Percentiles rank a stretch among this genome's conserved stretches.
These are phyloP conservation scores for Penicillium silybi DNA, from an alignment of 495 filamentous ascomycete genomes.

Conservation along the genomic window DNA sequence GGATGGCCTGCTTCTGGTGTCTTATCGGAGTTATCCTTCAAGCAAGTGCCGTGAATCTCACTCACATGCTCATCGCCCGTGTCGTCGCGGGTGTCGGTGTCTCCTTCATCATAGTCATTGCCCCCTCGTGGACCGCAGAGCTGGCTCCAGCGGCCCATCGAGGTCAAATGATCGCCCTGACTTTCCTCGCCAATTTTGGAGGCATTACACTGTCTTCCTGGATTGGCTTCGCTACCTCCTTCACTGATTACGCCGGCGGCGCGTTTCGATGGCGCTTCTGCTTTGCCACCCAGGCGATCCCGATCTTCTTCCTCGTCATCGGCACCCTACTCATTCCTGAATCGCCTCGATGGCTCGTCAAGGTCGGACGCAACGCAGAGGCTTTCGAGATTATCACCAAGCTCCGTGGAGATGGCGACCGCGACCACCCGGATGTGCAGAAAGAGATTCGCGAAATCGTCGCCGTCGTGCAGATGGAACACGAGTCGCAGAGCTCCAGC, in stretches of 20 bases:
- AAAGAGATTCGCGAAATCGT: slow-evolving; percentile 27
- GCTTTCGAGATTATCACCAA: slow-evolving; percentile 48
- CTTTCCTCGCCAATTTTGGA: slow-evolving; percentile 52
- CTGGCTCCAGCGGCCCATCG: slow-evolving; percentile 3
- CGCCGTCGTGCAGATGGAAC: slow-evolving; percentile 17
- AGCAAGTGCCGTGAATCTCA: slow-evolving; percentile 39
- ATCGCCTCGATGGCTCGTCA: slow-evolving; percentile 36
- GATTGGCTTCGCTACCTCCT: slow-evolving; percentile 48
- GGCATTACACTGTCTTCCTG: slow-evolving; percentile 53
- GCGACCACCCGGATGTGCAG: slow-evolving; percentile 16
- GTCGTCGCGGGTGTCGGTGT: slow-evolving; percentile 50
- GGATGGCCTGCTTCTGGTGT: slow-evolving; percentile 38
- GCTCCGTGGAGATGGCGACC: slow-evolving; percentile 39
- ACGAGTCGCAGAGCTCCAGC: slow-evolving; percentile 7
- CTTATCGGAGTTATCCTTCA: slow-evolving; percentile 44
- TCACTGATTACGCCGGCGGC: slow-evolving; percentile 34
- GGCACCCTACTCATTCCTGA: slow-evolving; percentile 43
- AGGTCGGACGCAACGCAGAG: slow-evolving; percentile 36
- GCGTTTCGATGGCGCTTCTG: slow-evolving; percentile 49
- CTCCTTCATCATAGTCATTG: slow-evolving; percentile 50
- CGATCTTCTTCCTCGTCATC: slow-evolving; percentile 39
- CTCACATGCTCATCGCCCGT: slow-evolving; percentile 53
- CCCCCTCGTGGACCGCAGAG: slow-evolving; percentile 40
- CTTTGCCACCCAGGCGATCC: slow-evolving; percentile 52
- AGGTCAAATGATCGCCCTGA: slow-evolving; percentile 6